These are phyloP conservation scores for Fusarium succisae DNA, from an alignment of 2,329 filamentous ascomycete species.

Conservation along the genomic window DNA sequence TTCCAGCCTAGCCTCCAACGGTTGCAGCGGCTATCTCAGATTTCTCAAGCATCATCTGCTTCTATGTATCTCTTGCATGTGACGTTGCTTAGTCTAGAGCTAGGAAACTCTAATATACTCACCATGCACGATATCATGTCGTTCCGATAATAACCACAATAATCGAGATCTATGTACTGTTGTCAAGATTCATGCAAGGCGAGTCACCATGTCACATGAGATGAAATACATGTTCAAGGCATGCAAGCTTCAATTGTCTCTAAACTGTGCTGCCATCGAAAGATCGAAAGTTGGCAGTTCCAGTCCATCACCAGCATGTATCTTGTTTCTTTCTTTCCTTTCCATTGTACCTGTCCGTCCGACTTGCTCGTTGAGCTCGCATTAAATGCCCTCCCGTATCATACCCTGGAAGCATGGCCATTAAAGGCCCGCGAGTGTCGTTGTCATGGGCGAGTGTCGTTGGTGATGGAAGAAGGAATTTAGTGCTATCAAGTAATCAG, in stretches of 20 bases:
- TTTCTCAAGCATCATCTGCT: background rate
- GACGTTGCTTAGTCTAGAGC: background rate
- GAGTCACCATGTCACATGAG: background rate
- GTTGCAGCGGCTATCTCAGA: background rate
- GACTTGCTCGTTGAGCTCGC: slow-evolving; percentile 14
- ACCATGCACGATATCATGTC: background rate
- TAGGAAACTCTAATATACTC: slow-evolving; percentile 10
- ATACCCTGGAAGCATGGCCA: slow-evolving; percentile 19
- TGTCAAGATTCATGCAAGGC: background rate
- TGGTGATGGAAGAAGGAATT: slow-evolving; percentile 31
- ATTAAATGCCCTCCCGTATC: slow-evolving; percentile 5
- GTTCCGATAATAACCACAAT: background rate
- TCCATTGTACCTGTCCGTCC: slow-evolving; percentile 10
- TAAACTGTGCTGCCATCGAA: slow-evolving; percentile 37
- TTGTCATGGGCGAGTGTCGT: slow-evolving; percentile 19
- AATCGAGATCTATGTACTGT: background rate
- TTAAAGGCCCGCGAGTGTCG: slow-evolving; percentile 5
- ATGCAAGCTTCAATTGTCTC: slow-evolving; percentile 40
- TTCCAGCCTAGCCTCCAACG: background rate
- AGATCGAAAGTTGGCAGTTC: slow-evolving; percentile 26
- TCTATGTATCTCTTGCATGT: background rate
- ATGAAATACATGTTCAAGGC: slow-evolving; percentile 23
- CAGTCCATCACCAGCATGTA: slow-evolving; percentile 37
- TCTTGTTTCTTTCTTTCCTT: slow-evolving; percentile 23
- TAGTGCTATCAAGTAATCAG: slow-evolving; percentile 40